Conservation (phyloP, 2,329 filamentous ascomycete genomes). For the Dryadomyces quercivorus region DNA sequence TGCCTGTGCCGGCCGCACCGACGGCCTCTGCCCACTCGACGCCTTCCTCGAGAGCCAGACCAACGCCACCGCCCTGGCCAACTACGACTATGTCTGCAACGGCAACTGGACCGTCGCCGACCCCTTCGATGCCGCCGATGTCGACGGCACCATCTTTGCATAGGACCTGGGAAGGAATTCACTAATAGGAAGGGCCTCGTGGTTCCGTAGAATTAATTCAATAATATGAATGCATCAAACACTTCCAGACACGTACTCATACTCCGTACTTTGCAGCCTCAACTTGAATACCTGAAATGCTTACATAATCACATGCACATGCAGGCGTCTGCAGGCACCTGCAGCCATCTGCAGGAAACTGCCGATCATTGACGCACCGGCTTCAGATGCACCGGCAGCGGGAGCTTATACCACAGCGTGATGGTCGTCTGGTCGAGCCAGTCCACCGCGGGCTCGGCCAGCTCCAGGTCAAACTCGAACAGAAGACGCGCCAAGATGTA, state of each 20-base stretch:
- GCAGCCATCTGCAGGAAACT: too few relatives aligned
- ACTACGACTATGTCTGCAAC: slow-evolving; percentile 35
- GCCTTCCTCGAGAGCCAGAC: slow-evolving; percentile 29
- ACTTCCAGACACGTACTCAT: too few relatives aligned
- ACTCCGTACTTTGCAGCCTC: too few relatives aligned
- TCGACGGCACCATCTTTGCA: slow-evolving; percentile 25
- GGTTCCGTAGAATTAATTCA: slow-evolving; percentile 22
- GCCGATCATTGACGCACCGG: too few relatives aligned
- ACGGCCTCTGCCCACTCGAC: slow-evolving; percentile 30
- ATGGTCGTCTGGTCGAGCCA: slow-evolving; percentile 20
- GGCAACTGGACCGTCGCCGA: slow-evolving; percentile 30
- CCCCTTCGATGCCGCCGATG: slow-evolving; percentile 25
- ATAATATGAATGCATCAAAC: slow-evolving; percentile 29
- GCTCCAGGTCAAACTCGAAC: slow-evolving; percentile 22
- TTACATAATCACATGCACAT: too few relatives aligned
- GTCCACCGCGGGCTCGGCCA: slow-evolving; percentile 14
- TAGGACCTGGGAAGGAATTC: not conserved
- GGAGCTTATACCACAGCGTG: slow-evolving; percentile 19
- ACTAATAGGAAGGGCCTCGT: too few relatives aligned
- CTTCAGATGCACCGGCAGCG: slow-evolving; percentile 12
- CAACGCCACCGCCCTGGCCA: slow-evolving; percentile 23
- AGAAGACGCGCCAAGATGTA: slow-evolving; percentile 21
- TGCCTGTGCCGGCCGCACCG: slow-evolving; percentile 25
- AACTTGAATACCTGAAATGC: too few relatives aligned
- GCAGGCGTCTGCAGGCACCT: too few relatives aligned